Base-by-base conservation (phyloP, 1,284 basidiomycete genomes). In the Erythrobasidium hasegawianum region DNA sequence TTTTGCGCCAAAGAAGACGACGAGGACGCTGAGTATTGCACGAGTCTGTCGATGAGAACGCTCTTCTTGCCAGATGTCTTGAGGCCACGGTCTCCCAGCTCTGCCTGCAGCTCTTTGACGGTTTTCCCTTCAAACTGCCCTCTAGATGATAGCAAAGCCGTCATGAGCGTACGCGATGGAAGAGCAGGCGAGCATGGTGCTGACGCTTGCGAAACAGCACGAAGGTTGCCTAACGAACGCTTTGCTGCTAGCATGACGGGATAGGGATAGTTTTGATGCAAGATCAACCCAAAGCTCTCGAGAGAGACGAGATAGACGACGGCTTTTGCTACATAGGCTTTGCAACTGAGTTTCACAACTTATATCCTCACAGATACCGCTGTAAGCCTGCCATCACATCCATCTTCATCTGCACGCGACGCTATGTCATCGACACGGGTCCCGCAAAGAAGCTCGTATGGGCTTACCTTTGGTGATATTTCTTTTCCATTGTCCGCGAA, bases 401-500 rank as follows among this genome's bases (percentile, higher is more conserved):
- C 7, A 27, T 33, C 26, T 65, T 65, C 39, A 65, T 55, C 62
- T 65, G 27, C 38, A 43, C 40, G n/a, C 22, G 57, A 24, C 57
- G 13, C 16, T 14, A 20, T 40, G 26, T n/a, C 22, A 22, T 7
- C 29, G 11, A 38, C 14, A 38, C 22, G 22, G 20, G n/a, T 22
- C 10, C 18, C 11, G 13, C 24, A 10, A 14, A 16, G 24, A 11
- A 22, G 16, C 20, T 18, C 24, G 58, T 20, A 24, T 13, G 27
- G 22, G 57, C 62, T 24, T 22, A 69, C 78, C 70, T 75, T 75
- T 11, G 72, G 70, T 10, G 77, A 79, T 18, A 79, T 78, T 38
- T 76, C 75, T 52, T 77, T 73, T 20, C 56, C 62, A 56, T 76
- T 74, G 60, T 78, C 76, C 0, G 77, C 73, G 69, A 80, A 80